phyloP scores from a whole-genome alignment of 169 alveolate species.

The Plasmodium gonderi region DNA sequence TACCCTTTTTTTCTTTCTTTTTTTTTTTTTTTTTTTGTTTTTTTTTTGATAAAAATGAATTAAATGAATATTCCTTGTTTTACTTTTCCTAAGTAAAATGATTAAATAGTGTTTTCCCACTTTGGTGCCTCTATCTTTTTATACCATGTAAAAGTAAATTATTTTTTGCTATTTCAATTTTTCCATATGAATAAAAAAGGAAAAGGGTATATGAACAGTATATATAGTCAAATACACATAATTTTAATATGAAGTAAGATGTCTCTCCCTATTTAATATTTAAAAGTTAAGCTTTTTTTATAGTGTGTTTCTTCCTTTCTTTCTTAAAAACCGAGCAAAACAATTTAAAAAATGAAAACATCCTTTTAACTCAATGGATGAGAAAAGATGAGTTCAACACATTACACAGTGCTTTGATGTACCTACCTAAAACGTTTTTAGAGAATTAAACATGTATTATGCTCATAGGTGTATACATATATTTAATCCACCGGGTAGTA shows the following conservation, averaged over 20 bases:
- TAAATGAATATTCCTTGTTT: background rate
- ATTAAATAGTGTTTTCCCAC: too few relatives aligned
- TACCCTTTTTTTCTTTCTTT: too few relatives aligned
- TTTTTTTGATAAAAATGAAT: background rate
- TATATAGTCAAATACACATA: background rate
- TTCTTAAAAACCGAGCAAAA: background rate
- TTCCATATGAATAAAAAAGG: background rate
- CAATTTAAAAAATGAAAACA: background rate
- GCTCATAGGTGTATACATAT: background rate
- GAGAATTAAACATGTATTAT: background rate
- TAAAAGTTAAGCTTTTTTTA: background rate
- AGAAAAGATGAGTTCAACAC: background rate
- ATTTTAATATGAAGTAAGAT: background rate
- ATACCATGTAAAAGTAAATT: background rate
- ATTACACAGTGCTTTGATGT: too few relatives aligned
- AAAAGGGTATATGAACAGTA: background rate
- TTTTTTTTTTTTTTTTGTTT: too few relatives aligned
- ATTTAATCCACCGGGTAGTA: background rate
- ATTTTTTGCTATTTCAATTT: background rate
- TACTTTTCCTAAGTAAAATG: background rate
- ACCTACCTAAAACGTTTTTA: background rate
- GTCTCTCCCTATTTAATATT: background rate
- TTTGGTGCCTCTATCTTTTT: too few relatives aligned
- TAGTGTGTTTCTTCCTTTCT: background rate
- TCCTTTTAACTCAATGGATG: background rate